phyloP scores from a whole-genome alignment of 2,329 filamentous ascomycete species.

The Hansfordia pulvinata region DNA sequence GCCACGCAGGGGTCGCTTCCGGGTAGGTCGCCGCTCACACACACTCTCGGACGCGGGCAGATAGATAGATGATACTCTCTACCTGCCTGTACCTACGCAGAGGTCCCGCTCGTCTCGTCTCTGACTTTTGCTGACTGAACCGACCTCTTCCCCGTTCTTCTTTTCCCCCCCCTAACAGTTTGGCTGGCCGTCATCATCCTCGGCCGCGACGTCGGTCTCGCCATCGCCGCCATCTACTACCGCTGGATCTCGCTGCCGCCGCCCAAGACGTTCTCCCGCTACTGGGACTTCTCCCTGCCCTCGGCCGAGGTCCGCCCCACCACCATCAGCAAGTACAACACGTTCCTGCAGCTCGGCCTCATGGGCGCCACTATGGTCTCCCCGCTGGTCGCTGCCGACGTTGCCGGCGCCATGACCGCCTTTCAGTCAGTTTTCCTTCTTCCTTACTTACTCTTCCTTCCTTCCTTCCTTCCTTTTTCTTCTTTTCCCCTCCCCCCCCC shows the following conservation, averaged over 20 bases:
- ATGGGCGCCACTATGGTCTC: conserved; percentile 75
- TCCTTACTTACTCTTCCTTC: neutral
- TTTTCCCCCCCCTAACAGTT: conserved; percentile 36
- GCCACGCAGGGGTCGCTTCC: conserved; percentile 74
- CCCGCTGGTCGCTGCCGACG: conserved; percentile 54
- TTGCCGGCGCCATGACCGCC: conserved; percentile 39
- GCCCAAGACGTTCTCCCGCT: conserved; percentile 81
- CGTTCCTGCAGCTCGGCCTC: conserved; percentile 75
- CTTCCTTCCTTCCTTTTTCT: neutral
- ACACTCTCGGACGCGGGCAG: conserved; percentile 1
- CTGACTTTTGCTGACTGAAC: too few relatives aligned
- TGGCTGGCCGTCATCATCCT: conserved; percentile 87
- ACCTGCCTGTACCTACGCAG: too few relatives aligned
- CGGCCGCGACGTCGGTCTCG: conserved; percentile 73
- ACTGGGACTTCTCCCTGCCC: conserved; percentile 95
- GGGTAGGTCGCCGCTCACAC: conserved; percentile 32
- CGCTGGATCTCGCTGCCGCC: conserved; percentile 88
- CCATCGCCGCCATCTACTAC: conserved; percentile 82
- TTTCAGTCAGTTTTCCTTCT: conserved; percentile 44
- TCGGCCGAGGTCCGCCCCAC: conserved; percentile 76
- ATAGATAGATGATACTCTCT: too few relatives aligned
- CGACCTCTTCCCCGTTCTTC: too few relatives aligned
- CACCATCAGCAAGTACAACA: conserved; percentile 83
- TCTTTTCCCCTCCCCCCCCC: conserved; percentile 3
- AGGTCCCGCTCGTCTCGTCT: too few relatives aligned